Evolutionary conservation across 306 rosid genomes (phyloP), one percentile per base, ranked within the genome.

Genomic region (Malus asiatica): DNA sequence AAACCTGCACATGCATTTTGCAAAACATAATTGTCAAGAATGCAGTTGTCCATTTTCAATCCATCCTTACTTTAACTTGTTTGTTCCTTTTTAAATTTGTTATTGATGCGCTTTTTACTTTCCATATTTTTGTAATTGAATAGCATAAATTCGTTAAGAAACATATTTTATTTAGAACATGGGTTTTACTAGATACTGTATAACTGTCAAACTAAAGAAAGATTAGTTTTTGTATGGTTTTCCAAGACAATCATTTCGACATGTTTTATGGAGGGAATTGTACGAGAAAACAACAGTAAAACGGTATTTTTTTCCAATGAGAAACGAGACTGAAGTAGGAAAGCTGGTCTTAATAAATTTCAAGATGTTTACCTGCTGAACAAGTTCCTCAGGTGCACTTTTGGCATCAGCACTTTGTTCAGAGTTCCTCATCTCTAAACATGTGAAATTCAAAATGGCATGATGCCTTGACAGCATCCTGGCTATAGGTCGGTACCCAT

Each of bases 401-500:
- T 74, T 81, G 71, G 93, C 93, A 48, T 82, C 80, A 23, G 64
- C 76, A 11, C 29, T 80, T 64, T 92, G 97, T 77, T 95, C 97
- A 30, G 75, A 76, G 84, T 95, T 80, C 83, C 89, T 90, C 97
- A 90, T 92, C 84, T 95, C 98, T 70, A 95, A 87, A 71, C 98
- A 95, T 32, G 97, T 92, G 82, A 92, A 90, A 84, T 92, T 95
- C 40, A 95, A 74, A 66, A 95, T 78, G 68, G 88, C 96, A 72
- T 82, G 68, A 63, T 90, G 98, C 68, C 97, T 80, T 16, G 92
- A 81, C 52, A 92, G 82, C 90, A 90, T 87, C 86, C 88, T 86
- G 70, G 97, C 96, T 78, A 92, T 88, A 51, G 96, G 97, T 69
- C 92, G 87, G 81, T 95, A 95, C 66, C 97, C 96, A 72, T 95